Evolutionary conservation across 2,329 filamentous ascomycete species (phyloP).

Genomic region (Microdochium trichocladiopsis): DNA sequence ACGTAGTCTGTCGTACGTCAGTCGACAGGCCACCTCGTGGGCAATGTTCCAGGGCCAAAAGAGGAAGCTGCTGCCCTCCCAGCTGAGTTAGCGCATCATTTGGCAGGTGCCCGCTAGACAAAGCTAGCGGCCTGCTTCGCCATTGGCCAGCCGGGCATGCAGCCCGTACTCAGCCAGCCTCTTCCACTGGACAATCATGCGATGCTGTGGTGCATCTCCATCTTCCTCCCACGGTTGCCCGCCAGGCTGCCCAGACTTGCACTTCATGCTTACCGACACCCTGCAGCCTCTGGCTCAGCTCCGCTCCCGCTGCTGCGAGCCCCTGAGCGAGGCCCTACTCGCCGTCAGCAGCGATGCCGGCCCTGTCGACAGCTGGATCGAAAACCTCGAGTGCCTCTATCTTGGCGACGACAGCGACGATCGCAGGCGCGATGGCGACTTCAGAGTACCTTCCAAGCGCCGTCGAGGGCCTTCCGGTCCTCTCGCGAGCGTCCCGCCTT

Average conservation of each 20-base stretch:
- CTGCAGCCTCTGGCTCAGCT: constrained; percentile 15
- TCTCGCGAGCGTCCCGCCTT: neutral
- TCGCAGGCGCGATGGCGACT: constrained; percentile 13
- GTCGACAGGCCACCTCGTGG: too few species aligned
- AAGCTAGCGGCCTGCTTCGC: neutral
- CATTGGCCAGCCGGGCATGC: too few species aligned
- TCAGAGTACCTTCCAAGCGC: constrained; percentile 8
- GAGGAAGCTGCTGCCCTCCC: too few species aligned
- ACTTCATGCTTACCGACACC: too few species aligned
- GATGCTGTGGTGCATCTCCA: too few species aligned
- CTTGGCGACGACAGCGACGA: constrained; percentile 11
- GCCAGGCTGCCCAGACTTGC: too few species aligned
- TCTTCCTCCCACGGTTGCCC: too few species aligned
- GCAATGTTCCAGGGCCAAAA: too few species aligned
- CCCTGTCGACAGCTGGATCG: constrained; percentile 17
- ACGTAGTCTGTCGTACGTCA: too few species aligned
- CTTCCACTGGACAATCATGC: too few species aligned
- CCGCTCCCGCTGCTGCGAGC: constrained; percentile 10
- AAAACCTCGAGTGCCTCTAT: constrained; percentile 18
- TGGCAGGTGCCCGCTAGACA: neutral
- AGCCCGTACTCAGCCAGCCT: too few species aligned
- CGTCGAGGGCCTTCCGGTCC: neutral
- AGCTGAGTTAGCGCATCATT: neutral
- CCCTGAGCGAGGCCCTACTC: constrained; percentile 15
- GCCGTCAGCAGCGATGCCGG: constrained; percentile 12